phyloP scores from a whole-genome alignment of 2,329 filamentous ascomycete genomes.

The Fusarium guadeloupense region DNA sequence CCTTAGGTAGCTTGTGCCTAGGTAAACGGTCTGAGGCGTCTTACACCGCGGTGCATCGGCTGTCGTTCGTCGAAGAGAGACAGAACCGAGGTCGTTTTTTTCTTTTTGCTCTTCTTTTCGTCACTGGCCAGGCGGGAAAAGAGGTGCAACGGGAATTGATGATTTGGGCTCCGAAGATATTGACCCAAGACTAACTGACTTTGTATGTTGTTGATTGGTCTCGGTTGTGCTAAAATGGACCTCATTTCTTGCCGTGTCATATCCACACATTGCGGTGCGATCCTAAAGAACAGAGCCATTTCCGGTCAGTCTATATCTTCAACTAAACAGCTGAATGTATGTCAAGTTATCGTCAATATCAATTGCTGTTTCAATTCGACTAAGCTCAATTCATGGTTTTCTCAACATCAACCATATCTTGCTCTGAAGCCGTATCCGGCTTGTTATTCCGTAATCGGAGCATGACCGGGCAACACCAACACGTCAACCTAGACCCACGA shows the following conservation, averaged over 20 bases:
- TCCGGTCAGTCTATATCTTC: constrained; percentile 1
- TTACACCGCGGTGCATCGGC: constrained; percentile 41
- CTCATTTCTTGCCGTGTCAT: not conserved
- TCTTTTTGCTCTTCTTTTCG: not conserved
- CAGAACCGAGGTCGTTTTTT: constrained; percentile 37
- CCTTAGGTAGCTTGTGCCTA: too few relatives aligned
- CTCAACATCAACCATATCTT: too few relatives aligned
- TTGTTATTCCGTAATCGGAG: constrained; percentile 9
- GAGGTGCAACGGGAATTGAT: constrained; percentile 6
- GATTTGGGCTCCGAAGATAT: constrained; percentile 17
- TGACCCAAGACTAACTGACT: constrained; percentile 27
- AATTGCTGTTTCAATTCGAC: too few relatives aligned
- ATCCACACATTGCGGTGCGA: constrained; percentile 19
- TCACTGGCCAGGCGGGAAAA: constrained; percentile 20
- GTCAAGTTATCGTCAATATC: too few relatives aligned
- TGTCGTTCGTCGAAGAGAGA: constrained; percentile 23
- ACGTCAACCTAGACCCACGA: constrained; percentile 28
- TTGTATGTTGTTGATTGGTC: constrained; percentile 14
- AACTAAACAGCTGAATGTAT: not conserved
- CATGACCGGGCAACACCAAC: constrained; percentile 6
- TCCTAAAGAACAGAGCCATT: constrained; percentile 9
- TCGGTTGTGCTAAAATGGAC: constrained; percentile 22
- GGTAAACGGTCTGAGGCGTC: not conserved
- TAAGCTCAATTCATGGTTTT: not conserved
- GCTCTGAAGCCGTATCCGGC: too few relatives aligned